Evolutionary conservation across 2,329 filamentous ascomycete genomes (phyloP).

Genomic region (Aquanectria penicillioides): DNA sequence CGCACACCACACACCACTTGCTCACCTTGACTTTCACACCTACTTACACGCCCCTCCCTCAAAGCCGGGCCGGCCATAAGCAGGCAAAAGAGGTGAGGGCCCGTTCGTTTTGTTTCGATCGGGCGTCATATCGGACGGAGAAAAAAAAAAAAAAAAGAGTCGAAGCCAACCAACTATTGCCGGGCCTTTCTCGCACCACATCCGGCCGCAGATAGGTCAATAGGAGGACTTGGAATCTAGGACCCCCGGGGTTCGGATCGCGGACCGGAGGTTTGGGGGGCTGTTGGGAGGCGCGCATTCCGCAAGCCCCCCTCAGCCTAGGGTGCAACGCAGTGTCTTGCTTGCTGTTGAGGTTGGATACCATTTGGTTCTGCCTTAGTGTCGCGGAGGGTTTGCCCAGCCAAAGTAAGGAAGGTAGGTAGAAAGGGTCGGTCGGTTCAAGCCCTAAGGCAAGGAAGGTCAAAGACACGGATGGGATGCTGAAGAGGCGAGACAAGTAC

Average conservation of each 20-base stretch:
- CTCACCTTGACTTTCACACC: background rate
- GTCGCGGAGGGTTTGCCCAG: slow-evolving; percentile 1
- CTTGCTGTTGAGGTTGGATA: background rate
- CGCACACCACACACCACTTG: background rate
- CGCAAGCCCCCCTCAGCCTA: background rate
- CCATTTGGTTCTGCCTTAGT: slow-evolving; percentile 3
- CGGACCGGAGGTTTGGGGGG: slow-evolving; percentile 2
- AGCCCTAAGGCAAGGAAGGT: slow-evolving; percentile 2
- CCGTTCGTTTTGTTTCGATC: background rate
- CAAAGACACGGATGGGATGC: slow-evolving; percentile 6
- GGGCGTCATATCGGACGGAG: background rate
- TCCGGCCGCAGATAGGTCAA: background rate
- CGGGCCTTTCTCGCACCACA: background rate
- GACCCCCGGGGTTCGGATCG: background rate
- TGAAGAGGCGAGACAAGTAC: background rate
- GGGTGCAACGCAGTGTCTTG: slow-evolving; percentile 2
- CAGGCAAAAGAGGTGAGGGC: background rate
- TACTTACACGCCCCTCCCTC: background rate
- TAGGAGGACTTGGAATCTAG: background rate
- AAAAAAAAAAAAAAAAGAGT: background rate
- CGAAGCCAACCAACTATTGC: background rate
- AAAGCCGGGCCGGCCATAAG: background rate
- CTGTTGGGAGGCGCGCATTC: background rate
- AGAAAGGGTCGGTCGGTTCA: slow-evolving; percentile 6
- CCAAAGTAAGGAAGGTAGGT: slow-evolving; percentile 4